These are phyloP conservation scores for Aquilaria agallochum DNA, from an alignment of 441 rosid species.

Conservation along the genomic window DNA sequence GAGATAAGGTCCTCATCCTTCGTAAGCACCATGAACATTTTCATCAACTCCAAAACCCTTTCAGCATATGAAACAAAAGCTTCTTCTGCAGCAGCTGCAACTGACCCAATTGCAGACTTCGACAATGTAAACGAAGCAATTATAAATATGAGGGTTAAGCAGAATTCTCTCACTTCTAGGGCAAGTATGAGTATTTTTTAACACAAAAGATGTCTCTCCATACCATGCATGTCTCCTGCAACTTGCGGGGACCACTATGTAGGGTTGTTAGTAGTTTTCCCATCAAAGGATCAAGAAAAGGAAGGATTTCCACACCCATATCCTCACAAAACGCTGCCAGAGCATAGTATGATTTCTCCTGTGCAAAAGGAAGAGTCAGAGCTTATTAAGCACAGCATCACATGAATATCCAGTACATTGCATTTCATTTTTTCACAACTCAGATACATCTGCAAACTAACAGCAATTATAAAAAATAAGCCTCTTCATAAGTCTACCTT, in stretches of 20 bases:
- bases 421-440: not conserved
- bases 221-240: conserved; percentile 99
- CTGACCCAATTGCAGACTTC: conserved; percentile 98
- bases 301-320: conserved; percentile 96
- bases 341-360: conserved; percentile 99
- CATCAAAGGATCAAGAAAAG: conserved; percentile 93
- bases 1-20: conserved; percentile 89
- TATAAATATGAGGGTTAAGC: conserved; percentile 4
- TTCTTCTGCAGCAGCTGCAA: conserved; percentile 98
- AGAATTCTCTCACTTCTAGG: too few relatives aligned
- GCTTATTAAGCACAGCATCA: conserved; percentile 1
- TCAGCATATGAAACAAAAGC: conserved; percentile 97
- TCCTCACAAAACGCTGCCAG: conserved; percentile 99
- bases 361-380: conserved; percentile 12
- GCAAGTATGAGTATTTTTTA: too few relatives aligned
- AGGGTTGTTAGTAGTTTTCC: conserved; percentile 84
- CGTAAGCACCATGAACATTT: conserved; percentile 91
- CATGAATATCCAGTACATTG: conserved; percentile 7
- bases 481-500: conserved; percentile 48
- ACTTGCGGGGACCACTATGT: conserved; percentile 78
- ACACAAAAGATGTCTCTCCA: conserved; percentile 16
- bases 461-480: not conserved
- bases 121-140: conserved; percentile 21
- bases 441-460: too few relatives aligned
- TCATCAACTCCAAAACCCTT: conserved; percentile 84